Percentiles rank a stretch among this genome's conserved stretches.
Conservation (phyloP, 1,139 yeast species). For the Blastobotrys persicus region DNA sequence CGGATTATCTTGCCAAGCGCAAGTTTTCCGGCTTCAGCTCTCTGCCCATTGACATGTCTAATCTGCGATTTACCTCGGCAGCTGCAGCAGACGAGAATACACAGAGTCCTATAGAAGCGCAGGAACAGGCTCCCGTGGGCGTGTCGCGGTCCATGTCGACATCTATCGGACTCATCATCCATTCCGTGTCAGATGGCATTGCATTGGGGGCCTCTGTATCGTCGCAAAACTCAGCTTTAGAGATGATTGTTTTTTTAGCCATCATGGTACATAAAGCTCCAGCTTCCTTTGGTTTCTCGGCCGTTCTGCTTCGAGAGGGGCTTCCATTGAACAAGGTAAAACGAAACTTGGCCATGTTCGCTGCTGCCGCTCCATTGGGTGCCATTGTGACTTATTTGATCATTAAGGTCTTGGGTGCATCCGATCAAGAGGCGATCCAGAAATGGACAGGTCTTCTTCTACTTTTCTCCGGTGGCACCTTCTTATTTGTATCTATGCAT, state of each 20-base stretch:
- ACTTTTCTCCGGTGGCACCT: conserved; percentile 70
- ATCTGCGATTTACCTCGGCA: conserved; percentile 17
- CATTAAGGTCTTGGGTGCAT: conserved; percentile 37
- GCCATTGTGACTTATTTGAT: conserved; percentile 49
- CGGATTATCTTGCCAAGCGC: conserved; percentile 18
- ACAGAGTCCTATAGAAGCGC: too few species aligned
- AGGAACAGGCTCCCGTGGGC: conserved; percentile 6
- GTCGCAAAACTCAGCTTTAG: conserved; percentile 46
- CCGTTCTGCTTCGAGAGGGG: conserved; percentile 49
- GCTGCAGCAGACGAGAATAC: background rate
- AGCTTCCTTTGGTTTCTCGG: conserved; percentile 65
- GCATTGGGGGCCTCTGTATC: conserved; percentile 64
- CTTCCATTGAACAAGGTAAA: conserved; percentile 36
- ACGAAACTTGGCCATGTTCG: conserved; percentile 47
- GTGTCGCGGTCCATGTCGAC: conserved; percentile 29
- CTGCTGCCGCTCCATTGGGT: conserved; percentile 53
- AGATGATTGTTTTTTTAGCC: conserved; percentile 54
- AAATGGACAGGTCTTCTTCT: conserved; percentile 52
- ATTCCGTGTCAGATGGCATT: conserved; percentile 72
- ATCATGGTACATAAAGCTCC: conserved; percentile 73
- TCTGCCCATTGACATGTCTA: conserved; percentile 19
- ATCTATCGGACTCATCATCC: conserved; percentile 63
- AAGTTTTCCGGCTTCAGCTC: conserved; percentile 13
- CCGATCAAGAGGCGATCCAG: conserved; percentile 31
- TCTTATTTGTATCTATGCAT: conserved; percentile 66